Evolutionary conservation across 768 basidiomycete species (phyloP).

Genomic region (Calocybe cyanea): DNA sequence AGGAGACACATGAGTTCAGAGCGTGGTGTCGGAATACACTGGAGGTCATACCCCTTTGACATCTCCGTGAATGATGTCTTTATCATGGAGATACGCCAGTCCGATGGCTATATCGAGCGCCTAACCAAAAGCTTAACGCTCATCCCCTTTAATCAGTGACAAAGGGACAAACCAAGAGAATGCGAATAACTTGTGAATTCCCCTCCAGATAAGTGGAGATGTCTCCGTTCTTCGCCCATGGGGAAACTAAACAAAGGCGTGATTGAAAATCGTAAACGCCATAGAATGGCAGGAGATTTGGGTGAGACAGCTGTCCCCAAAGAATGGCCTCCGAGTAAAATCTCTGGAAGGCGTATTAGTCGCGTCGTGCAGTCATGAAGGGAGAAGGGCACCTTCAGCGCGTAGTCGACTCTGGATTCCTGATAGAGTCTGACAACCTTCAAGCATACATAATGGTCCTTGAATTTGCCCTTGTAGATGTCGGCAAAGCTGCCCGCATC

Average conservation of each 20-base stretch:
- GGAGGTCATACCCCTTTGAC: background rate
- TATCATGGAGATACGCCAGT: slow-evolving; percentile 1
- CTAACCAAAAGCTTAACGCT: background rate
- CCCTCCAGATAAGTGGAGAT: background rate
- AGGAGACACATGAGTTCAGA: background rate
- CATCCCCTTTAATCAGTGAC: background rate
- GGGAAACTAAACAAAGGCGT: background rate
- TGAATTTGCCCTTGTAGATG: background rate
- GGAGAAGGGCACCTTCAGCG: background rate
- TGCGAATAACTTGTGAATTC: background rate
- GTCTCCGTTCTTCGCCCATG: slow-evolving; percentile 3
- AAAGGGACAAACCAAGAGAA: slow-evolving; percentile 1
- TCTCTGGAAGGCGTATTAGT: background rate
- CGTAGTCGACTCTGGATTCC: background rate
- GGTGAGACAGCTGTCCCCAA: slow-evolving; percentile 4
- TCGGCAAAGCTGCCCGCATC: slow-evolving; percentile 1
- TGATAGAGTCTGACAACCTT: background rate
- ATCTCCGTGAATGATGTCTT: slow-evolving; percentile 4
- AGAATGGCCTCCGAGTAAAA: slow-evolving; percentile 2
- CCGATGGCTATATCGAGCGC: slow-evolving; percentile 3
- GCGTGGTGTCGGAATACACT: background rate
- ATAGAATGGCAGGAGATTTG: slow-evolving; percentile 5
- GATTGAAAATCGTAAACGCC: background rate
- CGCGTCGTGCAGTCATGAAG: background rate
- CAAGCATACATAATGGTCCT: background rate